Conservation (phyloP, 257 asterid genomes). For the Solanum commersonii region DNA sequence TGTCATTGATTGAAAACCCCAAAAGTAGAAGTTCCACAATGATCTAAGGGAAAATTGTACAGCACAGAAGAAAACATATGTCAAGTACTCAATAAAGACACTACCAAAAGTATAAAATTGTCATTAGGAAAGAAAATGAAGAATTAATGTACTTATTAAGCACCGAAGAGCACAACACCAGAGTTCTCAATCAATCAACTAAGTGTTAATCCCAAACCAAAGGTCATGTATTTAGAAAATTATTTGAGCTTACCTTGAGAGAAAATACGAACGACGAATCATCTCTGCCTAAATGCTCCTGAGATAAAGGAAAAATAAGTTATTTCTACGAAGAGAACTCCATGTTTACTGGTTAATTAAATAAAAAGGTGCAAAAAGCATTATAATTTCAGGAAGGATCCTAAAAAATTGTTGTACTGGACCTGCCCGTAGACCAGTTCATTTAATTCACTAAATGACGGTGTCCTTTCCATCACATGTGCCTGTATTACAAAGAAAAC, state of each 20-base stretch:
- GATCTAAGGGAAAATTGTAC: background rate
- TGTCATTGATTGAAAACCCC: background rate
- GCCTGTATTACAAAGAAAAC: slow-evolving; percentile 40
- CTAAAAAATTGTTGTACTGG: background rate
- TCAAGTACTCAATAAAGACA: background rate
- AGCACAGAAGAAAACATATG: background rate
- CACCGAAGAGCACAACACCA: slow-evolving; percentile 5
- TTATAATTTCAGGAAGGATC: slow-evolving; percentile 1
- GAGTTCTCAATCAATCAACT: background rate
- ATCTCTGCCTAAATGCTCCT: slow-evolving; percentile 88
- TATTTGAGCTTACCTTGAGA: slow-evolving; percentile 49
- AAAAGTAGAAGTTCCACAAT: background rate
- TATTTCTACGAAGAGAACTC: background rate
- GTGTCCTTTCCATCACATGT: slow-evolving; percentile 66
- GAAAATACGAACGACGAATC: slow-evolving; percentile 77
- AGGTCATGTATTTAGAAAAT: background rate
- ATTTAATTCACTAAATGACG: slow-evolving; percentile 81
- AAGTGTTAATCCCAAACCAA: background rate
- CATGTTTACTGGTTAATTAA: background rate
- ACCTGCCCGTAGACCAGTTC: slow-evolving; percentile 94
- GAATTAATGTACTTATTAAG: background rate
- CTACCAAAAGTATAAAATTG: background rate
- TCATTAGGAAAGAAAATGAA: background rate
- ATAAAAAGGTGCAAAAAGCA: slow-evolving; percentile 11
- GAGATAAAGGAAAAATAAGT: slow-evolving; percentile 11